Base-by-base conservation (phyloP, 768 basidiomycete genomes). In the Tylopilus plumbeoviolaceoides region DNA sequence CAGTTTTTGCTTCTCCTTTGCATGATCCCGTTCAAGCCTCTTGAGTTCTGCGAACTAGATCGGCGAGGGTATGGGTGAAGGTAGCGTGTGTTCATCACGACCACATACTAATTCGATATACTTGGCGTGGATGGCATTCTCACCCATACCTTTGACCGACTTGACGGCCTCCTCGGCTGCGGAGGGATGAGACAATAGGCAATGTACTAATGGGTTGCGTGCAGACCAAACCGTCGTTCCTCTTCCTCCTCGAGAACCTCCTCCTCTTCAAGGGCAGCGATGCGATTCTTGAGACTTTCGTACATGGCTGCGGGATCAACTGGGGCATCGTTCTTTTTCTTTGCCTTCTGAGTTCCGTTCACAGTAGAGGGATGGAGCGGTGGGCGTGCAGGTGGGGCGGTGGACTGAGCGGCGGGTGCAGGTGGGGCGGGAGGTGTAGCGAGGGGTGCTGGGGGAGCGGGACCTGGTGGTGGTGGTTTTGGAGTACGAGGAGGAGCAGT, bases 1-100 rank as follows among this genome's bases (percentile, higher is more conserved):
- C 28, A 93, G 75, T 64, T 93, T 93, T 74, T 93, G 91, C 70
- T 89, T 92, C 76, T 93, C 91, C 72, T 90, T 93, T 38, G 90
- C 85, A 63, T 92, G 87, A 65, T 92, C 91, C 58, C 91, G 81
- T 70, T 94, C 91, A 64, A 89, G 70, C 47, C 89, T 80, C 68
- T 92, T 92, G 67, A 91, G 74, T 69, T 93, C 91, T 62, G 90
- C 89, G 70, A 92, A 94, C 91, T 94, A 62, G 21, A 63, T 44
- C 59, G 64, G 48, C 54, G 52, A 51, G 44, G 51, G 57, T 53
- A 62, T 61, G 55, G 55, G 36, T 68, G 48, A 62, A 58, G 58
- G 51, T n/a, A 54, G 18, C 11, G 41, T 47, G 49, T 14, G 54
- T 53, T 47, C 50, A 60, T 53, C 63, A 57, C 50, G 56, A 56